A percentile compares a stretch with the other conserved stretches of the same genome.
Conservation (phyloP, 192 early-diverging fungal species). For the Coemansia erecta region DNA sequence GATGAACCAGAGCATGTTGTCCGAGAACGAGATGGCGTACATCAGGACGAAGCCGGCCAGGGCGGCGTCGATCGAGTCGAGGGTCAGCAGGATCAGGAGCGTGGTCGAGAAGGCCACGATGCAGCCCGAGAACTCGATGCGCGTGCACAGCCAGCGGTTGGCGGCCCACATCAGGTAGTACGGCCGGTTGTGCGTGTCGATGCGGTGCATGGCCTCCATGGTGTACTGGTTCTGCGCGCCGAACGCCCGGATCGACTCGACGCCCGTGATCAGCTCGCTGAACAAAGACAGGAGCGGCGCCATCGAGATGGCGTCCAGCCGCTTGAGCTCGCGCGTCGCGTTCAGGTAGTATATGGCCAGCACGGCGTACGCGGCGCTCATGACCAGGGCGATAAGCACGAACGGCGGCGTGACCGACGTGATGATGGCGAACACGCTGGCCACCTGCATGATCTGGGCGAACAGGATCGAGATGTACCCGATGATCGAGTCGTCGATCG, state of each 20-base stretch:
- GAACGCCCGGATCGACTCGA: slow-evolving; percentile 84
- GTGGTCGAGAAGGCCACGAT: slow-evolving; percentile 74
- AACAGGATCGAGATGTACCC: slow-evolving; percentile 55
- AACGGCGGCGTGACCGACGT: slow-evolving; percentile 72
- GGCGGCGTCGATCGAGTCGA: slow-evolving; percentile 72
- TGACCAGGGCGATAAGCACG: slow-evolving; percentile 62
- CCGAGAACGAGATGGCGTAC: slow-evolving; percentile 84
- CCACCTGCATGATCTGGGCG: slow-evolving; percentile 54
- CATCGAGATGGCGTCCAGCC: slow-evolving; percentile 75
- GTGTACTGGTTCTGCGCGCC: slow-evolving; percentile 74
- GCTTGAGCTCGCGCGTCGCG: slow-evolving; percentile 85
- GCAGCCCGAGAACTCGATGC: slow-evolving; percentile 77
- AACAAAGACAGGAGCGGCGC: slow-evolving; percentile 80
- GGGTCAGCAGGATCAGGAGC: slow-evolving; percentile 59
- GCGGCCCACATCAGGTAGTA: slow-evolving; percentile 85
- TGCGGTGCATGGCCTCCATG: slow-evolving; percentile 58
- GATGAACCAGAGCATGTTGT: slow-evolving; percentile 77
- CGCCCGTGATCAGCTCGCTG: slow-evolving; percentile 74
- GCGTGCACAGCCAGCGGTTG: slow-evolving; percentile 88
- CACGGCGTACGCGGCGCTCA: slow-evolving; percentile 58
- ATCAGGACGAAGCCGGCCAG: slow-evolving; percentile 83
- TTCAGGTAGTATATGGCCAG: slow-evolving; percentile 74
- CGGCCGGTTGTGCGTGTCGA: slow-evolving; percentile 81
- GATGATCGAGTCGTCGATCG: slow-evolving; percentile 70
- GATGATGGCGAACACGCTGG: slow-evolving; percentile 62